phyloP scores from a whole-genome alignment of 2,329 filamentous ascomycete species.

The Talaromyces sp. region DNA sequence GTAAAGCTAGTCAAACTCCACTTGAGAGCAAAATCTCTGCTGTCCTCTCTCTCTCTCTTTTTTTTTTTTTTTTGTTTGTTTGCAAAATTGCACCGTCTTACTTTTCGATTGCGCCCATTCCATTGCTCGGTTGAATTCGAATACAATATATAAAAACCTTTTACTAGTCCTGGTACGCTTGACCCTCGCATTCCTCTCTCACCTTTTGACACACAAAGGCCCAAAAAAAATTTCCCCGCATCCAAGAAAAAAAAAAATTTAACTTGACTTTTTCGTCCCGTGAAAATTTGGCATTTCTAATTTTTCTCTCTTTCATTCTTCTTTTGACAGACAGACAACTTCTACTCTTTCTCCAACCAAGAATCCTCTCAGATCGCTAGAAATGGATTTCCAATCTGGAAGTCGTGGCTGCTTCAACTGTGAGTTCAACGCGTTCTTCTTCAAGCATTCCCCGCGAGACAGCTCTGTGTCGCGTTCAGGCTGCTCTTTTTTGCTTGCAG shows the following conservation, averaged over 20 bases:
- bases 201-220: background rate
- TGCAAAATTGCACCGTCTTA: background rate
- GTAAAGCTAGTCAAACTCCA: background rate
- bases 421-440: constrained; percentile 33
- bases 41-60: background rate
- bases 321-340: background rate
- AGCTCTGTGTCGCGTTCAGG: no score
- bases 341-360: background rate
- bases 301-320: background rate
- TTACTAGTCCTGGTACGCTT: background rate
- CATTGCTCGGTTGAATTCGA: background rate
- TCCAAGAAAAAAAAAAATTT: background rate
- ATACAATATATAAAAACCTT: background rate
- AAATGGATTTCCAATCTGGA: constrained; percentile 48
- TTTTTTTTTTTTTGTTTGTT: background rate
- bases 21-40: background rate
- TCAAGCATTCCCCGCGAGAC: background rate
- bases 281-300: background rate
- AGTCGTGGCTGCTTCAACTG: constrained; percentile 58
- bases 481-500: background rate
- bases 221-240: background rate
- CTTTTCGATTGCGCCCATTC: background rate
- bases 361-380: constrained; percentile 10
- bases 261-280: background rate
- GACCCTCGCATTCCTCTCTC: background rate